A percentile compares a stretch with the other conserved stretches of the same genome.
phyloP scores from a whole-genome alignment of 192 early-diverging fungal genomes.

The Gonapodya sp. region DNA sequence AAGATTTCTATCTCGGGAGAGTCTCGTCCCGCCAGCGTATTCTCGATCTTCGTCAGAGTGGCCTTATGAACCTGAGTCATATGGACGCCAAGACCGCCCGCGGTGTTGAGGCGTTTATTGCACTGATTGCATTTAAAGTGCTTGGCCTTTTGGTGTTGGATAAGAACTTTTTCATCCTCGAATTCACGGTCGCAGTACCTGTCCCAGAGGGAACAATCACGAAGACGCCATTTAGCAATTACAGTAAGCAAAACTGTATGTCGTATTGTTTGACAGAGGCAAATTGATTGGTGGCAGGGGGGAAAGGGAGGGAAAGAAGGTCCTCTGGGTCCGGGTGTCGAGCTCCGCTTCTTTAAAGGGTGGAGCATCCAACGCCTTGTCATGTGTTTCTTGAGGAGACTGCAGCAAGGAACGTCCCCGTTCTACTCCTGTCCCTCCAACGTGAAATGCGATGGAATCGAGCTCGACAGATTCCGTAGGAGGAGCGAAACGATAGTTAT shows the following conservation, averaged over 20 bases:
- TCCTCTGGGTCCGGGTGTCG: neutral
- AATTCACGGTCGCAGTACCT: constrained; percentile 95
- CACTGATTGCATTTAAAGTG: constrained; percentile 90
- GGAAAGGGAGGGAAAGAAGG: neutral
- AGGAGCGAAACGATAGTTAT: too few species aligned
- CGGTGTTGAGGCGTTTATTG: constrained; percentile 75
- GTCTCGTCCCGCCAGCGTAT: constrained; percentile 76
- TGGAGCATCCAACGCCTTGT: too few species aligned
- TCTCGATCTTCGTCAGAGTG: constrained; percentile 44
- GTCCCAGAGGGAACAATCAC: neutral
- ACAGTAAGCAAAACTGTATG: too few species aligned
- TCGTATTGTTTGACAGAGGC: too few species aligned
- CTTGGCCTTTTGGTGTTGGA: constrained; percentile 86
- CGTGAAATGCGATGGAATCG: too few species aligned
- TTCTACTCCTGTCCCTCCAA: too few species aligned
- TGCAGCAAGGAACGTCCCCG: too few species aligned
- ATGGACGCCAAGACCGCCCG: constrained; percentile 83
- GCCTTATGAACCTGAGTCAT: constrained; percentile 91
- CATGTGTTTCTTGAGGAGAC: too few species aligned
- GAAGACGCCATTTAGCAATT: too few species aligned
- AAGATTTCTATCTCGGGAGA: constrained; percentile 85
- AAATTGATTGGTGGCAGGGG: too few species aligned
- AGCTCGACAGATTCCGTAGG: too few species aligned
- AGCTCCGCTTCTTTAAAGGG: too few species aligned
- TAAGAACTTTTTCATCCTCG: constrained; percentile 86